phyloP scores from a whole-genome alignment of 306 rosid genomes.

The Pyrus betulifolia region DNA sequence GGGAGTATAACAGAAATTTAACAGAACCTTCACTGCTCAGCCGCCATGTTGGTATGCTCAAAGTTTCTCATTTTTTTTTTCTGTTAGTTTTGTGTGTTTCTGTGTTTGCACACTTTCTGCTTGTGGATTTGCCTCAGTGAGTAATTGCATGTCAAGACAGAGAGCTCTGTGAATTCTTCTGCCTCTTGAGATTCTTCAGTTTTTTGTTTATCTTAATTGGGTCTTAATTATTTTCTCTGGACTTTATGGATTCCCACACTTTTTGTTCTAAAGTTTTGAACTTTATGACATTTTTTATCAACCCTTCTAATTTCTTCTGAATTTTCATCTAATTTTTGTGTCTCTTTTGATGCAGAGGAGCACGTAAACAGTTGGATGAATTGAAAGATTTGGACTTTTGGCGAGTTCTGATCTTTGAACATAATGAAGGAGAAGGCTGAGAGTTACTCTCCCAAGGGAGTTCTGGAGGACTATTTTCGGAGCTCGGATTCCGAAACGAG shows the following conservation, averaged over 20 bases:
- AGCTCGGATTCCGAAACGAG: conserved; percentile 79
- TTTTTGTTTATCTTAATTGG: conserved; percentile 3
- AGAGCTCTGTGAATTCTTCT: background rate
- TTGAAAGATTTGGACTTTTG: background rate
- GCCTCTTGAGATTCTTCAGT: conserved; percentile 4
- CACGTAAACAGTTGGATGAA: background rate
- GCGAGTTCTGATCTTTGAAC: conserved; percentile 14
- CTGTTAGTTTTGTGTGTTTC: conserved; percentile 2
- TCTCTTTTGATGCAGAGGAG: background rate
- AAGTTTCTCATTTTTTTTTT: background rate
- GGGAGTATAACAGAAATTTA: background rate
- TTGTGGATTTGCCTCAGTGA: conserved; percentile 13
- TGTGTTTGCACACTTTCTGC: background rate
- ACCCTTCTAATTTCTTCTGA: background rate
- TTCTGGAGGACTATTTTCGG: conserved; percentile 79
- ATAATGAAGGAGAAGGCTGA: conserved; percentile 61
- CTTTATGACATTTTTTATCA: background rate
- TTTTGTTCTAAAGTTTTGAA: background rate
- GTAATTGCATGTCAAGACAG: background rate
- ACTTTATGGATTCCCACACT: conserved; percentile 14
- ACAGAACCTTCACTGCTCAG: conserved; percentile 1
- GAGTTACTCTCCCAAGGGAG: conserved; percentile 55
- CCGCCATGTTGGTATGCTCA: conserved; percentile 8
- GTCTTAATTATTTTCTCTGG: background rate
- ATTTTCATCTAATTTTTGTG: background rate